Percentiles rank a stretch among this genome's conserved stretches.
Evolutionary conservation across 2,329 filamentous ascomycete species (phyloP).

Genomic region (Epicoccum sorghinum): DNA sequence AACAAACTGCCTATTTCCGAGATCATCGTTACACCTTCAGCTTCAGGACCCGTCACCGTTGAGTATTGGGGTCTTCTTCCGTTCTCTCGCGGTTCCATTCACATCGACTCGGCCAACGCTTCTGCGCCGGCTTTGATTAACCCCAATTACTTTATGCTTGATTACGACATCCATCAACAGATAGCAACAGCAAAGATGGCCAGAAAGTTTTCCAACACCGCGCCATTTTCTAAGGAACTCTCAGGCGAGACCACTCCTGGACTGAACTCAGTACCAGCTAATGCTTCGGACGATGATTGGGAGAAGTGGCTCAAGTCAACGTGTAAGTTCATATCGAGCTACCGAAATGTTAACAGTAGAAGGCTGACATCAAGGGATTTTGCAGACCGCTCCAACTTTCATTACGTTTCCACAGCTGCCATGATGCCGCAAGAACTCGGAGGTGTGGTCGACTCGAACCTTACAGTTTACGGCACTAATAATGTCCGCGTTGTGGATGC

Average conservation of each 20-base stretch:
- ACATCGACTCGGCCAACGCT: not conserved
- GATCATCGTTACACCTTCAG: not conserved
- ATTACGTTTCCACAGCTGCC: not conserved
- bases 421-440: not conserved
- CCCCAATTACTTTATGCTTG: not conserved
- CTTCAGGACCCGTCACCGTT: not conserved
- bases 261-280: not conserved
- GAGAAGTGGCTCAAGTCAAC: not conserved
- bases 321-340: not conserved
- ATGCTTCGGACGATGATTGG: not conserved
- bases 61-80: not conserved
- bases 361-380: not conserved
- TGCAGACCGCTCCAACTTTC: not conserved
- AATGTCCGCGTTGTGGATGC: not conserved
- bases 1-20: not conserved
- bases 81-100: not conserved
- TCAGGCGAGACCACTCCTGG: not conserved
- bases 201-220: not conserved
- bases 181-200: not conserved
- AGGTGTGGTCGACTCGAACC: not conserved
- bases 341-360: too few relatives aligned
- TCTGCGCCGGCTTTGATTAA: not conserved
- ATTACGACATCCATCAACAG: not conserved
- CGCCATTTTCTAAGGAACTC: not conserved
- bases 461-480: not conserved